Base-by-base conservation (phyloP, 1,284 basidiomycete genomes). In the Irpex lacteus region DNA sequence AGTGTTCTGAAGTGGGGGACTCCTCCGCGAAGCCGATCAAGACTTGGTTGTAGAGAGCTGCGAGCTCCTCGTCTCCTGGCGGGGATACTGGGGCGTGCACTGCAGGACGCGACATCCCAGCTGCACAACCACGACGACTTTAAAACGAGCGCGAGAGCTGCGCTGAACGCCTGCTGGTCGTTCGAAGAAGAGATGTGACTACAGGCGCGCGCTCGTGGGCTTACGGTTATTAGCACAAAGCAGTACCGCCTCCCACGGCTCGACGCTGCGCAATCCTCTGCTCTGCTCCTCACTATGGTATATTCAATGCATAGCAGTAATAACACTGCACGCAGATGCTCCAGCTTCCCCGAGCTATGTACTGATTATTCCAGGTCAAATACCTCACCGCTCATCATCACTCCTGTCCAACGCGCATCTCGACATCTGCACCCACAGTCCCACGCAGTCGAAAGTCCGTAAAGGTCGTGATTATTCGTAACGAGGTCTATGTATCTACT, bases 1-100 rank as follows among this genome's bases (percentile, higher is more conserved):
- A 32, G 68, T 75, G 74, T 55, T 79, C 77, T 2, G 74, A 70
- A 19, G 74, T 73, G 37, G 80, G 74, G 21, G 80, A 73, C 66
- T 85, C 82, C 36, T 85, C 82, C 38, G 80, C 76, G 71, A 88
- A 91, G 59, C 83, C 83, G 36, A 83, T 84, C 81, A 86, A 86
- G 26, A 91, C 88, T 75, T 89, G 85, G 65, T 89, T 84, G 74
- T 91, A 91, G 59, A 91, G 82, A 67, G 81, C 79, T 68, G 87
- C 85, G 6, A 91, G 80, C 70, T 90, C 89, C 68, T 87, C 86
- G 68, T 91, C 89, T 64, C 82, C 82, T 15, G 86, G 78, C 44
- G 76, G 76, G n/a, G 72, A 63, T 9, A 66, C 60, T 49, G 64
- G 63, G 38, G 70, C 60, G 62, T 71, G 67, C 8, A 71, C 68